Base-by-base conservation (phyloP, 73 alveolate genomes). In the Symbiodinium pilosum region DNA sequence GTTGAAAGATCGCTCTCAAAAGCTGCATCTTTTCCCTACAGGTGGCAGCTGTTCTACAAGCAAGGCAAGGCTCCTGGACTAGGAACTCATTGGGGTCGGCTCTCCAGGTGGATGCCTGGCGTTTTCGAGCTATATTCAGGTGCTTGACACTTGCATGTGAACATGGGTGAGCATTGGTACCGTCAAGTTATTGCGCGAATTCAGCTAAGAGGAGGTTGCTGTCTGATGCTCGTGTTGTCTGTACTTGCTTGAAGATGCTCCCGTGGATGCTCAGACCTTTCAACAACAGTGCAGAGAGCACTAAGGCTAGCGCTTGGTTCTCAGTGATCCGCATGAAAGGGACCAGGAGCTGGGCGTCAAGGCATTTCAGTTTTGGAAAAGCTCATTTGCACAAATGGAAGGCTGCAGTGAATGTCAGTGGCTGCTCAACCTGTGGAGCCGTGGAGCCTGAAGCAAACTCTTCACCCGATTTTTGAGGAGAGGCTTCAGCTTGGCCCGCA, bases 261-360 rank as follows among this genome's bases (percentile, higher is more conserved):
- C n/a, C n/a, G n/a, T n/a, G n/a, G n/a, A n/a, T n/a, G n/a, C n/a
- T n/a, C n/a, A n/a, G n/a, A n/a, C n/a, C n/a, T n/a, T n/a, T n/a
- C n/a, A n/a, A n/a, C n/a, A n/a, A n/a, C n/a, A n/a, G n/a, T n/a
- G n/a, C n/a, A n/a, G n/a, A n/a, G n/a, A n/a, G n/a, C n/a, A n/a
- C n/a, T n/a, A n/a, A n/a, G n/a, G n/a, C n/a, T n/a, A n/a, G n/a
- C n/a, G 87, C 97, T 88, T 91, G 97, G 28, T 85, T 68, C 97
- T 91, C 97, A 14, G 97, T 91, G 97, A 91, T 91, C 54, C 97
- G 97, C 97, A 91, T 91, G 88, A 91, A 91, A 41, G 97, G 97
- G 32, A 52, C 87, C n/a, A 91, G 51, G 42, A 91, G 77, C 97
- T 91, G 97, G 47, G 32, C 26, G 26, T 4, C 36, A 39, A 28